phyloP scores from a whole-genome alignment of 352 stramenopile genomes.

The Phytophthora sojae region DNA sequence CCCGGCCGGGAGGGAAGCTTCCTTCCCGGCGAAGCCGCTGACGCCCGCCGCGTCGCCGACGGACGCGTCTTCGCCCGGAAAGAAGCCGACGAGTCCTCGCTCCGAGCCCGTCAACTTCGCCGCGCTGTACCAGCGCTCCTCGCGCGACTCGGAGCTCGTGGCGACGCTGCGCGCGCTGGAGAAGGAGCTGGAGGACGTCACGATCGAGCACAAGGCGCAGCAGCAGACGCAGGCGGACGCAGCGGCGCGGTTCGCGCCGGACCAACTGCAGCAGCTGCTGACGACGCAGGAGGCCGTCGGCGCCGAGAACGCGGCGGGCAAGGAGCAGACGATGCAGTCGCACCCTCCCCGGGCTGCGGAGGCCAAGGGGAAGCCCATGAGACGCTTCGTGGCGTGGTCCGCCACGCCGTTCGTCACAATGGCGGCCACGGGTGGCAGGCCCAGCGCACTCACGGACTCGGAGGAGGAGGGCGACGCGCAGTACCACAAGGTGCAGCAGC shows the following conservation, averaged over 20 bases:
- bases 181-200: constrained; percentile 65
- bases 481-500: constrained; percentile 85
- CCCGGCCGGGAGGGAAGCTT: background rate
- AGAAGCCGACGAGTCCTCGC: constrained; percentile 9
- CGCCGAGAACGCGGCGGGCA: constrained; percentile 43
- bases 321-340: constrained; percentile 53
- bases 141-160: constrained; percentile 59
- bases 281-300: constrained; percentile 57
- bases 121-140: constrained; percentile 70
- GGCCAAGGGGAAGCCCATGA: constrained; percentile 77
- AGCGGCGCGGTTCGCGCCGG: constrained; percentile 50
- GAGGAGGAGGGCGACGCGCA: constrained; percentile 58
- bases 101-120: constrained; percentile 47
- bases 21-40: constrained; percentile 2
- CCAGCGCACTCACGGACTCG: constrained; percentile 12
- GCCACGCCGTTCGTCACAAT: constrained; percentile 69
- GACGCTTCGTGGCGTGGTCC: constrained; percentile 66
- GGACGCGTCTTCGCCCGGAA: constrained; percentile 21
- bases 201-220: constrained; percentile 43
- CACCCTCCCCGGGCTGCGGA: constrained; percentile 37
- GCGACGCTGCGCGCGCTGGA: constrained; percentile 59
- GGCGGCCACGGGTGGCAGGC: constrained; percentile 23
- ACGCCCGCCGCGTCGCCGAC: constrained; percentile 30
- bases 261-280: constrained; percentile 73
- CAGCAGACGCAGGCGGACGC: constrained; percentile 27